phyloP scores from a whole-genome alignment of 495 filamentous ascomycete species.

The Xylaria grammica region DNA sequence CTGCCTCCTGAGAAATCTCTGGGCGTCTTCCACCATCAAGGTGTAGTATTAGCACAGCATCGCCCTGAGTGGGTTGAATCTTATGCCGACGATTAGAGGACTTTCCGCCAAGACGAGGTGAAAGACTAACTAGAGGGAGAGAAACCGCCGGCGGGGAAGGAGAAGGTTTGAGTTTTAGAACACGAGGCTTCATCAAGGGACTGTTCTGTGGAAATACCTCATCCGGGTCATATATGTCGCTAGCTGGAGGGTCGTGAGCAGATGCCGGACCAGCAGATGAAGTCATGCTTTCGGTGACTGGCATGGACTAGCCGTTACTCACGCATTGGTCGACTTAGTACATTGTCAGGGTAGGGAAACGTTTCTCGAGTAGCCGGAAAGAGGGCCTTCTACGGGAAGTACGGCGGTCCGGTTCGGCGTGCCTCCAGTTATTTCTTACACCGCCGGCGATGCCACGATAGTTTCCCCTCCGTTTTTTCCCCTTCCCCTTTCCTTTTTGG shows the following conservation, averaged over 20 bases:
- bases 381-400: slow-evolving; percentile 9
- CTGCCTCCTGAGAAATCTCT: slow-evolving; percentile 52
- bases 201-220: slow-evolving; percentile 48
- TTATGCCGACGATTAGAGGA: slow-evolving; percentile 51
- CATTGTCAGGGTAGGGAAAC: slow-evolving; percentile 31
- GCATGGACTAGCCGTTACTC: slow-evolving; percentile 40
- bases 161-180: slow-evolving; percentile 45
- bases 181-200: slow-evolving; percentile 48
- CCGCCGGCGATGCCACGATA: background rate
- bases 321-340: slow-evolving; percentile 39
- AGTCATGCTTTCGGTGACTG: slow-evolving; percentile 50
- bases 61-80: slow-evolving; percentile 52
- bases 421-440: slow-evolving; percentile 6
- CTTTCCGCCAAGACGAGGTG: slow-evolving; percentile 40
- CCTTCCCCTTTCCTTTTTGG: background rate
- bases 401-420: slow-evolving; percentile 1
- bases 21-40: slow-evolving; percentile 55
- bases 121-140: slow-evolving; percentile 45
- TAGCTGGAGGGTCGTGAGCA: slow-evolving; percentile 46
- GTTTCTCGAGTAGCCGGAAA: slow-evolving; percentile 11
- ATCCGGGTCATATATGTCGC: slow-evolving; percentile 54
- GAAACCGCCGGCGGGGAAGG: slow-evolving; percentile 42
- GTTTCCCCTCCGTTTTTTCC: background rate
- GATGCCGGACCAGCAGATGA: slow-evolving; percentile 42
- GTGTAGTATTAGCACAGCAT: slow-evolving; percentile 59